Conservation (phyloP, 306 rosid species). For the Rosa rugosa region DNA sequence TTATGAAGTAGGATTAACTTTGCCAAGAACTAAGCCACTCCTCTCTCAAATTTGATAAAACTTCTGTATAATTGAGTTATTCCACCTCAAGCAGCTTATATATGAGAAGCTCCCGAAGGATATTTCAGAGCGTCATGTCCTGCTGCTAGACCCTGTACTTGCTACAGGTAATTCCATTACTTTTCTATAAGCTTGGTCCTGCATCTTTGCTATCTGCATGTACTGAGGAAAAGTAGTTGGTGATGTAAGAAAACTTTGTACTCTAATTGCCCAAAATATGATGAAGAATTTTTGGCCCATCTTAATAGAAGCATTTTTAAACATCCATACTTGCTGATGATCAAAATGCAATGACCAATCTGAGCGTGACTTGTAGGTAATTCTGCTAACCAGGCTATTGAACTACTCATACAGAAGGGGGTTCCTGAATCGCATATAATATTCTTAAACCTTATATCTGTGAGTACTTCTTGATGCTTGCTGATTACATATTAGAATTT, state of each 20-base stretch:
- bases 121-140: constrained; percentile 96
- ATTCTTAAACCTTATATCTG: constrained; percentile 90
- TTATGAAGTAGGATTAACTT: constrained; percentile 12
- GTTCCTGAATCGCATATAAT: constrained; percentile 93
- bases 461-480: constrained; percentile 45
- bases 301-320: background rate
- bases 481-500: constrained; percentile 4
- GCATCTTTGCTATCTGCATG: background rate
- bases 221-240: constrained; percentile 2
- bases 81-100: constrained; percentile 69
- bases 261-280: background rate
- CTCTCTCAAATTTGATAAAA: constrained; percentile 5
- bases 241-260: background rate
- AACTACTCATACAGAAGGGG: constrained; percentile 85
- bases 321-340: constrained; percentile 13
- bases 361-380: constrained; percentile 53
- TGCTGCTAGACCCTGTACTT: constrained; percentile 97
- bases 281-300: background rate
- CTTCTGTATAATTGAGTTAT: constrained; percentile 6
- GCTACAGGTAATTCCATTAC: constrained; percentile 69
- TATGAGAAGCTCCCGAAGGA: constrained; percentile 95
- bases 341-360: constrained; percentile 20
- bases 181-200: background rate
- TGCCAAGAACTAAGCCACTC: constrained; percentile 7
- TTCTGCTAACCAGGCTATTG: constrained; percentile 97